phyloP scores from a whole-genome alignment of 2,329 filamentous ascomycete genomes.

The Penicillium sclerotigenum region DNA sequence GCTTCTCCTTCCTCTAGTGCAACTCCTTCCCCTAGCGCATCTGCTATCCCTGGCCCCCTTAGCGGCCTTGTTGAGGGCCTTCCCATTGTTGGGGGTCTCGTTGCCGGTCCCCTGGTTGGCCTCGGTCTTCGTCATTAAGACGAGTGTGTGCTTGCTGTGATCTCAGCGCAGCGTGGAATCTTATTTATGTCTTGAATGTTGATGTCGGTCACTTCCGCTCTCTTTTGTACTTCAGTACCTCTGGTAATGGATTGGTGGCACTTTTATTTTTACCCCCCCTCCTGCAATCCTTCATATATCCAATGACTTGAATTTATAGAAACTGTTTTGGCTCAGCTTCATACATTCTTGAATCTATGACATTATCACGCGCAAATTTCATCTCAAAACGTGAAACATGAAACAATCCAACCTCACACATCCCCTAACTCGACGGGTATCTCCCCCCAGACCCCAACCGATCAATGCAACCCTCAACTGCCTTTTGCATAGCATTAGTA shows the following conservation, averaged over 20 bases:
- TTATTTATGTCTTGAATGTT: background rate
- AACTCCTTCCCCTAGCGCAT: slow-evolving; percentile 5
- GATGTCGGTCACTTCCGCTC: background rate
- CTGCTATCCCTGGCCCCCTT: background rate
- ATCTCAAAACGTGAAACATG: background rate
- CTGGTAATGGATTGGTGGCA: slow-evolving; percentile 1
- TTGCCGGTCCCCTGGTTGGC: slow-evolving; percentile 1
- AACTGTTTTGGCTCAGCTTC: background rate
- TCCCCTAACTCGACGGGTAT: slow-evolving; percentile 20
- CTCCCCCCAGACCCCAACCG: slow-evolving; percentile 43
- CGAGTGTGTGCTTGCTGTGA: background rate
- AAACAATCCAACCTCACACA: too few species aligned
- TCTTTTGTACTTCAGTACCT: slow-evolving; percentile 11
- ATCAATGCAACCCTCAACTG: slow-evolving; percentile 57
- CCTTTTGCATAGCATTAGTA: slow-evolving; percentile 54
- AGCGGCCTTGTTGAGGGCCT: background rate
- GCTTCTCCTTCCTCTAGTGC: slow-evolving; percentile 12
- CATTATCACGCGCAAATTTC: background rate
- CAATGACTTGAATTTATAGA: slow-evolving; percentile 7
- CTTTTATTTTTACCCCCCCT: background rate
- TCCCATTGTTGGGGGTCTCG: slow-evolving; percentile 8
- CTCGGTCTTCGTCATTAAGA: slow-evolving; percentile 6
- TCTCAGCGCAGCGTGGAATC: background rate
- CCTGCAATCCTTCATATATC: slow-evolving; percentile 15
- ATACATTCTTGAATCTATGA: background rate